These are phyloP conservation scores for Rhodotorula sp. DNA, from an alignment of 1,284 basidiomycete species.

Conservation along the genomic window DNA sequence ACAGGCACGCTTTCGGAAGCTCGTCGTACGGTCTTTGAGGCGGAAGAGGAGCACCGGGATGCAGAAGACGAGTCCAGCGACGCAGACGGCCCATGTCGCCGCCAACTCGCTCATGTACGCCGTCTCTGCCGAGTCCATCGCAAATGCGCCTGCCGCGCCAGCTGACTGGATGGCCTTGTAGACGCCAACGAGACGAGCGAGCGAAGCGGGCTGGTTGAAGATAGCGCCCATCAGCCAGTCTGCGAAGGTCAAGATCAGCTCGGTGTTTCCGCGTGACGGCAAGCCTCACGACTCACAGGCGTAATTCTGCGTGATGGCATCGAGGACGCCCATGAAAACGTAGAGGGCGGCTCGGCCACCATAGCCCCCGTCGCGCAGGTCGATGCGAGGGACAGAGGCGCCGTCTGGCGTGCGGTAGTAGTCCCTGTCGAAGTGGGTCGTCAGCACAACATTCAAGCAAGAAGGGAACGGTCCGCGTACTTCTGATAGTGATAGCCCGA, in stretches of 20 bases:
- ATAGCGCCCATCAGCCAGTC: slow-evolving; percentile 54
- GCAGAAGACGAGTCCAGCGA: slow-evolving; percentile 30
- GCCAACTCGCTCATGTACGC: slow-evolving; percentile 23
- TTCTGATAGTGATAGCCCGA: slow-evolving; percentile 69
- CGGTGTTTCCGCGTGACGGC: neutral
- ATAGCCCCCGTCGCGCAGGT: slow-evolving; percentile 59
- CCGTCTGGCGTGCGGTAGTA: slow-evolving; percentile 58
- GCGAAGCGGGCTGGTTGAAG: slow-evolving; percentile 60
- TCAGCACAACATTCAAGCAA: no score
- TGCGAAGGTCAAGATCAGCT: neutral
- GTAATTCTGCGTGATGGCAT: slow-evolving; percentile 62
- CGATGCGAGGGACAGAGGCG: slow-evolving; percentile 53
- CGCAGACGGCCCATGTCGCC: slow-evolving; percentile 38
- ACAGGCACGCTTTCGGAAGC: neutral
- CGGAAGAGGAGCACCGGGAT: slow-evolving; percentile 32
- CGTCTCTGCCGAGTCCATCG: slow-evolving; percentile 28
- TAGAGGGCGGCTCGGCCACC: slow-evolving; percentile 59
- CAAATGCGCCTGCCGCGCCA: slow-evolving; percentile 38
- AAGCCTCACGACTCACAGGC: neutral
- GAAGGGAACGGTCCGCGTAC: slow-evolving; percentile 48
- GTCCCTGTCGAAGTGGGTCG: slow-evolving; percentile 32
- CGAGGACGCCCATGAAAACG: slow-evolving; percentile 58
- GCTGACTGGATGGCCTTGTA: slow-evolving; percentile 37
- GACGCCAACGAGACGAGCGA: slow-evolving; percentile 60
- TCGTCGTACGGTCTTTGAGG: slow-evolving; percentile 22